These are phyloP conservation scores for Aspergillus ostianus DNA, from an alignment of 495 filamentous ascomycete genomes.

Conservation along the genomic window DNA sequence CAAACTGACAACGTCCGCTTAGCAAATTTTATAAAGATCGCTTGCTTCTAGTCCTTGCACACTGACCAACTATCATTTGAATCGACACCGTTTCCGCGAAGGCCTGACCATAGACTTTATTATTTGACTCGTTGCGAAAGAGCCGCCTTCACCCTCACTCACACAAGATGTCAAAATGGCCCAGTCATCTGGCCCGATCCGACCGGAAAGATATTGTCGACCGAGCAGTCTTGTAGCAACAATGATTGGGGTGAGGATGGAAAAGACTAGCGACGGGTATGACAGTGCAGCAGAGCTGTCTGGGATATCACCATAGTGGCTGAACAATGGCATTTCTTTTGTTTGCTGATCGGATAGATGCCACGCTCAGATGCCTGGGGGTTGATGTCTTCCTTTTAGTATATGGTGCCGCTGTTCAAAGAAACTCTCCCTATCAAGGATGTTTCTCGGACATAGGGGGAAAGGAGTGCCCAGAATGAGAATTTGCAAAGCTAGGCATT, in stretches of 20 bases:
- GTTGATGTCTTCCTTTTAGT: background rate
- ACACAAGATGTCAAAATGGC: slow-evolving; percentile 13
- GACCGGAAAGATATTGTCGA: slow-evolving; percentile 10
- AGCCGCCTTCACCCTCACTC: background rate
- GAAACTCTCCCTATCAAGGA: background rate
- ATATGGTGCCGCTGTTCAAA: too few relatives aligned
- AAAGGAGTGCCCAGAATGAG: background rate
- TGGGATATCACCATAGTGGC: slow-evolving; percentile 16
- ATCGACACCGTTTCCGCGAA: slow-evolving; percentile 16
- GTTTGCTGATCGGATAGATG: background rate
- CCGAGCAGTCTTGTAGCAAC: slow-evolving; percentile 8
- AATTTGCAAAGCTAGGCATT: background rate
- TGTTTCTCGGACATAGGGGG: background rate
- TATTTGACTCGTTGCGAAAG: background rate
- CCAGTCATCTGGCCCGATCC: slow-evolving; percentile 14
- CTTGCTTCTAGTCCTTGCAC: background rate
- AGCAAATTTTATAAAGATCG: background rate
- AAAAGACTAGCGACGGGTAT: slow-evolving; percentile 10
- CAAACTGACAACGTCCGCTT: slow-evolving; percentile 7
- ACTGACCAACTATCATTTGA: slow-evolving; percentile 16
- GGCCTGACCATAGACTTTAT: background rate
- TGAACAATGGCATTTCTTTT: slow-evolving; percentile 13
- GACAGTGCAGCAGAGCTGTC: slow-evolving; percentile 11
- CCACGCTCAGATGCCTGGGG: background rate
- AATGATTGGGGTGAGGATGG: slow-evolving; percentile 15